Conservation (phyloP, 768 basidiomycete genomes). For the Coprinellus aureogranulatus region DNA sequence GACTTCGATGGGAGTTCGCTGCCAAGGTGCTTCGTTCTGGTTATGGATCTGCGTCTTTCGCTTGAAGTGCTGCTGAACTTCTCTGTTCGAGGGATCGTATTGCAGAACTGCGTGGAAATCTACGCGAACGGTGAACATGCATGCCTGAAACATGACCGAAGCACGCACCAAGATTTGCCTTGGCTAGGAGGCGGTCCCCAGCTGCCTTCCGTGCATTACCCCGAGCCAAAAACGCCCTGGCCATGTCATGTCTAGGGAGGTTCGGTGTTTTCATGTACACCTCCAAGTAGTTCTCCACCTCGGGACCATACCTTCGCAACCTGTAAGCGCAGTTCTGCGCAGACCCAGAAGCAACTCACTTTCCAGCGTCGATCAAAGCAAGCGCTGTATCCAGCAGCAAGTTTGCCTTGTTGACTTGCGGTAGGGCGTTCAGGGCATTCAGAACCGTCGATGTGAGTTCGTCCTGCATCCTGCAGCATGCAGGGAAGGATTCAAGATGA, state of each 20-base stretch:
- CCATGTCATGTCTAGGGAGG: slow-evolving; percentile 47
- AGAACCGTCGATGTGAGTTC: slow-evolving; percentile 52
- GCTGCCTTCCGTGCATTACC: slow-evolving; percentile 56
- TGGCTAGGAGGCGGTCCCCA: slow-evolving; percentile 52
- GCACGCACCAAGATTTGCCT: slow-evolving; percentile 59
- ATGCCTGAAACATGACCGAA: background rate
- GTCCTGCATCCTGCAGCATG: slow-evolving; percentile 39
- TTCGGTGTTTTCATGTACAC: slow-evolving; percentile 64
- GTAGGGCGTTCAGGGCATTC: slow-evolving; percentile 46
- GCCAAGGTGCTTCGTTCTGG: slow-evolving; percentile 53
- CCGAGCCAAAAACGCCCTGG: slow-evolving; percentile 55
- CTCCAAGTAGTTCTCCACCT: slow-evolving; percentile 65
- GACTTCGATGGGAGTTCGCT: slow-evolving; percentile 61
- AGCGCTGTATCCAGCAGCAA: slow-evolving; percentile 51
- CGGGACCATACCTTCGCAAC: slow-evolving; percentile 52
- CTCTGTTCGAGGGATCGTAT: slow-evolving; percentile 58
- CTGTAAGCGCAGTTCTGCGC: background rate
- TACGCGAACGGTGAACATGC: slow-evolving; percentile 18
- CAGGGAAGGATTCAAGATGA: background rate
- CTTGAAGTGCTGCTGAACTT: slow-evolving; percentile 49
- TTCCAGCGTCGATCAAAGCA: slow-evolving; percentile 47
- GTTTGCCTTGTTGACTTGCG: slow-evolving; percentile 43
- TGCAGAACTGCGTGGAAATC: slow-evolving; percentile 61
- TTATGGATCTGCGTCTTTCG: slow-evolving; percentile 54
- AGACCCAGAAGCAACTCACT: slow-evolving; percentile 31